Percentiles rank a stretch among this genome's conserved stretches.
phyloP scores from a whole-genome alignment of 2,329 filamentous ascomycete genomes.

The Pyricularia pennisetigena region DNA sequence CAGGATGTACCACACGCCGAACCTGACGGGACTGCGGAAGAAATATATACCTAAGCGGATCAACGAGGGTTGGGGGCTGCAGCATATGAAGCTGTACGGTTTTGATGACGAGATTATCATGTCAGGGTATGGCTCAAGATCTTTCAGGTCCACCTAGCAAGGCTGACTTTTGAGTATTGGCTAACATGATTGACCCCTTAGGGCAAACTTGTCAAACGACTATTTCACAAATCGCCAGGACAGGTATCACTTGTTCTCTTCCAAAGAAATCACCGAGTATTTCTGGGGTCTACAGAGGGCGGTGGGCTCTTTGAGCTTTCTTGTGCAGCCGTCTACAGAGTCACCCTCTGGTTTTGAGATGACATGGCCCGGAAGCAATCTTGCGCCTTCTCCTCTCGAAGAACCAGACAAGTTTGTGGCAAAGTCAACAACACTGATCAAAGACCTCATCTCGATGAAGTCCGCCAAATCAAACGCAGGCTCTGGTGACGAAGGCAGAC shows the following conservation, averaged over 20 bases:
- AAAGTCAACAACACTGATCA: constrained; percentile 57
- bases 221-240: constrained; percentile 97
- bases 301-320: constrained; percentile 73
- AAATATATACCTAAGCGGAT: constrained; percentile 77
- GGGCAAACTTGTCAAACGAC: constrained; percentile 80
- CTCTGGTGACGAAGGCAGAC: neutral
- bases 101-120: constrained; percentile 93
- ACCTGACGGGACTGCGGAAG: constrained; percentile 80
- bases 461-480: neutral
- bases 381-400: constrained; percentile 63
- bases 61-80: constrained; percentile 96
- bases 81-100: constrained; percentile 98
- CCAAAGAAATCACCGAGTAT: constrained; percentile 69
- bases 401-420: constrained; percentile 60
- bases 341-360: constrained; percentile 48
- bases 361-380: constrained; percentile 67
- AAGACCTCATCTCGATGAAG: constrained; percentile 48
- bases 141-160: neutral
- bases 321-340: constrained; percentile 52
- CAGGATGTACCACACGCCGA: constrained; percentile 97
- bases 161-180: neutral
- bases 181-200: constrained; percentile 15
- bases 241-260: constrained; percentile 84
- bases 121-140: constrained; percentile 54
- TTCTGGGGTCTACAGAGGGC: constrained; percentile 70